Conservation (phyloP, 2,329 filamentous ascomycete species). For the Westerdykella ornata region DNA sequence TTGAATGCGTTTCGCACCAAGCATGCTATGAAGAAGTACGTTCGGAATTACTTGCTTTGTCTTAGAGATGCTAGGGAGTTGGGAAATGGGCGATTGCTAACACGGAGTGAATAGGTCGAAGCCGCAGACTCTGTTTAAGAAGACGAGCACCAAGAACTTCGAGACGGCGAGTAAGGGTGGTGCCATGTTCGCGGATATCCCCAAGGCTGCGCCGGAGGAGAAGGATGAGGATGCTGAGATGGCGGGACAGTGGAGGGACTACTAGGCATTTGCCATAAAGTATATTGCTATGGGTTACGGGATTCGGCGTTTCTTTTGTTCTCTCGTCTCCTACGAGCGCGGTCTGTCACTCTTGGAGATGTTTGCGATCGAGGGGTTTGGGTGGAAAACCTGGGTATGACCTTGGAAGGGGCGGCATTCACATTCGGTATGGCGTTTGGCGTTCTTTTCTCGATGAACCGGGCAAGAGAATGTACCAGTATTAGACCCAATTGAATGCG, state of each 20-base stretch:
- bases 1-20: slow-evolving; percentile 73
- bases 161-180: slow-evolving; percentile 27
- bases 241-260: background rate
- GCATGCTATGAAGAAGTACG: slow-evolving; percentile 64
- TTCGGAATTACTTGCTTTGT: background rate
- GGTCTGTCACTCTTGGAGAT: too few species aligned
- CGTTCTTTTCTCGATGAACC: background rate
- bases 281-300: background rate
- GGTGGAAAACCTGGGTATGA: background rate
- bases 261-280: background rate
- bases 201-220: slow-evolving; percentile 16
- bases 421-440: background rate
- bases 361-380: background rate
- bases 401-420: background rate
- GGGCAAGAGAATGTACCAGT: background rate
- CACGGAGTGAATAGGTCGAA: slow-evolving; percentile 25
- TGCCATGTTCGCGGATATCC: slow-evolving; percentile 35
- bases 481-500: background rate
- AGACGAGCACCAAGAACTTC: slow-evolving; percentile 37
- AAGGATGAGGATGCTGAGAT: slow-evolving; percentile 7
- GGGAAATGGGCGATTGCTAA: slow-evolving; percentile 10
- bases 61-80: background rate
- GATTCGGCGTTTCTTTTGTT: background rate
- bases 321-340: background rate
- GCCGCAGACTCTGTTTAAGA: slow-evolving; percentile 39